Evolutionary conservation across 192 early-diverging fungal genomes (phyloP).

Genomic region (Kickxella alabastrina): DNA sequence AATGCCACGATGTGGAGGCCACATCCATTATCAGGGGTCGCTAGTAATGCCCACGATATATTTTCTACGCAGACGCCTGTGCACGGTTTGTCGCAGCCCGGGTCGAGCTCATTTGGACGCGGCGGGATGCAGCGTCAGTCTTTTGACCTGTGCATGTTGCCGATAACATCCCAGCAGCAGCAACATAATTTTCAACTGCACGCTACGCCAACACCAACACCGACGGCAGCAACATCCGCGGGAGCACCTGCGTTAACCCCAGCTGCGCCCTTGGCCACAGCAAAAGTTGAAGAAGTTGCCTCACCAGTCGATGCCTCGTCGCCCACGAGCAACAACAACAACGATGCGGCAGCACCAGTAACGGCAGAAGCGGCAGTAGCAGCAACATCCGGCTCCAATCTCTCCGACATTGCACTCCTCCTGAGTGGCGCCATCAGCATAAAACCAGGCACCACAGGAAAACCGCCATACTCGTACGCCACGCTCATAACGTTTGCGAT

Average conservation of each 20-base stretch:
- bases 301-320: too few species aligned
- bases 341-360: conserved; percentile 2
- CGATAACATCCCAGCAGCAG: too few species aligned
- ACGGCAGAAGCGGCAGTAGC: conserved; percentile 7
- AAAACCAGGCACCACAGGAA: conserved; percentile 46
- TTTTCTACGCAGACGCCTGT: conserved; percentile 4
- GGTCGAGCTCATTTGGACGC: too few species aligned
- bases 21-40: not conserved
- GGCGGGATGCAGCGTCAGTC: too few species aligned
- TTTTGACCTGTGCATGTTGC: too few species aligned
- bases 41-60: too few species aligned
- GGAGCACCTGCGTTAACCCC: too few species aligned
- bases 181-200: too few species aligned
- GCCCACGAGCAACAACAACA: too few species aligned
- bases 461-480: conserved; percentile 82
- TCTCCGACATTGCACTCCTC: conserved; percentile 43
- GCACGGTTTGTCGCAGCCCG: not conserved
- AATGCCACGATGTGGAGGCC: not conserved
- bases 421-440: conserved; percentile 44
- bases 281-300: conserved; percentile 7
- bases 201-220: not conserved
- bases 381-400: conserved; percentile 4
- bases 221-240: not conserved
- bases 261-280: conserved; percentile 1
- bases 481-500: conserved; percentile 82